These are phyloP conservation scores for Lentinula detonsa DNA, from an alignment of 768 basidiomycete genomes.

Conservation along the genomic window DNA sequence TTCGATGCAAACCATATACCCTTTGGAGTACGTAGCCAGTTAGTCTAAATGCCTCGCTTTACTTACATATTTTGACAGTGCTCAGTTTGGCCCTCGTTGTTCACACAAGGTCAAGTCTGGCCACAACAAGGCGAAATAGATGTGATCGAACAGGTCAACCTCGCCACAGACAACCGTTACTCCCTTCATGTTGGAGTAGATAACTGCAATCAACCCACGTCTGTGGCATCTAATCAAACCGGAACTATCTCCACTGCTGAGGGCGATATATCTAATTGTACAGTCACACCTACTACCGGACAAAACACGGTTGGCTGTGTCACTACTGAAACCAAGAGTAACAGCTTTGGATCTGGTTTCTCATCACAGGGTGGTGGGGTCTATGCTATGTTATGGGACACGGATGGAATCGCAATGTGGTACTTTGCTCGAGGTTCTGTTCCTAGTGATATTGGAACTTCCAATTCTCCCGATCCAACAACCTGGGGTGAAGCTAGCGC, in stretches of 20 bases:
- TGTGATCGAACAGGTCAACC: slow-evolving; percentile 51
- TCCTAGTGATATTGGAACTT: slow-evolving; percentile 50
- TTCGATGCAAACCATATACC: slow-evolving; percentile 10
- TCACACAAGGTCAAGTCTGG: slow-evolving; percentile 31
- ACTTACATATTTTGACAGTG: slow-evolving; percentile 23
- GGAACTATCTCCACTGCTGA: slow-evolving; percentile 32
- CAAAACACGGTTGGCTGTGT: slow-evolving; percentile 49
- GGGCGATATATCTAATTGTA: slow-evolving; percentile 32
- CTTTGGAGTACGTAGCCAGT: slow-evolving; percentile 7
- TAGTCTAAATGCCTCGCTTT: neutral
- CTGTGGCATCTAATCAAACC: slow-evolving; percentile 25
- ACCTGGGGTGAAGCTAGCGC: slow-evolving; percentile 56
- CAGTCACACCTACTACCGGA: slow-evolving; percentile 30
- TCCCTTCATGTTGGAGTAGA: slow-evolving; percentile 51
- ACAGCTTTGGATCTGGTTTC: slow-evolving; percentile 54
- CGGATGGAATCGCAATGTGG: slow-evolving; percentile 48
- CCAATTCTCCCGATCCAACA: slow-evolving; percentile 42
- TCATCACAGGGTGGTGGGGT: slow-evolving; percentile 58
- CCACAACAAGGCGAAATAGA: slow-evolving; percentile 45
- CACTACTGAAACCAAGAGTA: slow-evolving; percentile 32
- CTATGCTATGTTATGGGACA: slow-evolving; percentile 55
- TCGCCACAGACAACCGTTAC: slow-evolving; percentile 43
- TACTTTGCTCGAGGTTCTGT: slow-evolving; percentile 51
- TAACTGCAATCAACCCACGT: slow-evolving; percentile 38
- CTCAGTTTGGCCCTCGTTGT: slow-evolving; percentile 53